Percentiles rank a stretch among this genome's conserved stretches.
phyloP scores from a whole-genome alignment of 176 grass and related monocot genomes.

The Paspalum vaginatum region DNA sequence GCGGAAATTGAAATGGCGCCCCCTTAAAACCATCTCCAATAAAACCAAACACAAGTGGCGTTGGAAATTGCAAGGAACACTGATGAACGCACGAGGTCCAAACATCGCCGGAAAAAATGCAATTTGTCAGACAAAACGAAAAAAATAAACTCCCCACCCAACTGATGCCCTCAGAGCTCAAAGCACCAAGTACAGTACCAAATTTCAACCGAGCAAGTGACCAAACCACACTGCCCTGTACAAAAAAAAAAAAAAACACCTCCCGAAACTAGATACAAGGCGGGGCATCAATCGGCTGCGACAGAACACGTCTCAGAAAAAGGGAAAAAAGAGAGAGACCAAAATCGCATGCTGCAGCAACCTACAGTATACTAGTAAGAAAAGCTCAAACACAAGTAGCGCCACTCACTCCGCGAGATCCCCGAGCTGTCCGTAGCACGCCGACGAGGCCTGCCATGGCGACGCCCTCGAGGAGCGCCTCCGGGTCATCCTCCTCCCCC shows the following conservation, averaged over 20 bases:
- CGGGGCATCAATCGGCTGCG: neutral
- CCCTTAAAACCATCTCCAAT: neutral
- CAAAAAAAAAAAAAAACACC: neutral
- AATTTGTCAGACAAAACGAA: neutral
- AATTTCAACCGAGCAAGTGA: neutral
- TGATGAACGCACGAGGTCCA: neutral
- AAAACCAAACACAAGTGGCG: neutral
- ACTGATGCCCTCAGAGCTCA: neutral
- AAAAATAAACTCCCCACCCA: neutral
- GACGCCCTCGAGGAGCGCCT: slow-evolving; percentile 94
- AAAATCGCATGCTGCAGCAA: neutral
- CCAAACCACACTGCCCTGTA: neutral
- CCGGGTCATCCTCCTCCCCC: slow-evolving; percentile 85
- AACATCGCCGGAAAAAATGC: neutral
- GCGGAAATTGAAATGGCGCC: neutral
- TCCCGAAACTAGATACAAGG: neutral
- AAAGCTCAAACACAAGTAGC: neutral
- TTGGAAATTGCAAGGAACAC: neutral
- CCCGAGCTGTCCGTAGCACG: slow-evolving; percentile 88
- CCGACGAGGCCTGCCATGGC: slow-evolving; percentile 95
- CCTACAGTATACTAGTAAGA: no score
- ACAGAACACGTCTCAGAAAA: neutral
- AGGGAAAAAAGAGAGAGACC: neutral
- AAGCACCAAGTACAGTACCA: neutral
- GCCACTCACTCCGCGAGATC: slow-evolving; percentile 88